Percentiles rank a stretch among this genome's conserved stretches.
Evolutionary conservation across 148 eudicot genomes (phyloP).

Genomic region (Heliamphora exappendiculata): DNA sequence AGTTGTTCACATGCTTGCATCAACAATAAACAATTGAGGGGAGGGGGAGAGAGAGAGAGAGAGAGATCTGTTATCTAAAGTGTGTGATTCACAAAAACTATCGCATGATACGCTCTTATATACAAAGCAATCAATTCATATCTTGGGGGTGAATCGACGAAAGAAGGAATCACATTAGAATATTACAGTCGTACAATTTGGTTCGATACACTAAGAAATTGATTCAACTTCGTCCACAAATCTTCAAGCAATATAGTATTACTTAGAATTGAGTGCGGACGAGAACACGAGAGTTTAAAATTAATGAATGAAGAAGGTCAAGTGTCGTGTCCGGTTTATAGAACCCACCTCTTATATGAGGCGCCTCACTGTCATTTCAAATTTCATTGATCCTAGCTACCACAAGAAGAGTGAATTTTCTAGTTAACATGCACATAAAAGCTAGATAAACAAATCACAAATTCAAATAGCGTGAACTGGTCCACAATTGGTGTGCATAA

Average conservation of each 20-base stretch:
- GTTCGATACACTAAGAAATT: too few relatives aligned
- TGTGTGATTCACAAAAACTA: too few relatives aligned
- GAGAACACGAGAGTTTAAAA: not conserved
- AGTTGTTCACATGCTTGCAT: too few relatives aligned
- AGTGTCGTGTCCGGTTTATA: not conserved
- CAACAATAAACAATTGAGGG: too few relatives aligned
- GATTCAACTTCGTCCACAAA: too few relatives aligned
- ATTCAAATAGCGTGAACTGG: not conserved
- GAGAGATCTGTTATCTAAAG: too few relatives aligned
- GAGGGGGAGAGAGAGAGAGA: too few relatives aligned
- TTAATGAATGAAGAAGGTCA: not conserved
- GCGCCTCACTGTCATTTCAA: not conserved
- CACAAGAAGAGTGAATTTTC: not conserved
- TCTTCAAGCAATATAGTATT: not conserved
- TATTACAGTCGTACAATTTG: too few relatives aligned
- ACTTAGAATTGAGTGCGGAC: not conserved
- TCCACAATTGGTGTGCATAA: not conserved
- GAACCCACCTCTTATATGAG: not conserved
- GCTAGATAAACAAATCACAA: not conserved
- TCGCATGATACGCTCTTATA: too few relatives aligned
- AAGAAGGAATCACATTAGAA: too few relatives aligned
- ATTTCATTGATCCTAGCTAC: not conserved
- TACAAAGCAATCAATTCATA: too few relatives aligned
- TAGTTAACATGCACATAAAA: not conserved
- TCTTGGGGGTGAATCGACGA: too few relatives aligned